Base-by-base conservation (phyloP, 352 stramenopile species). In the Pythium brassicae region DNA sequence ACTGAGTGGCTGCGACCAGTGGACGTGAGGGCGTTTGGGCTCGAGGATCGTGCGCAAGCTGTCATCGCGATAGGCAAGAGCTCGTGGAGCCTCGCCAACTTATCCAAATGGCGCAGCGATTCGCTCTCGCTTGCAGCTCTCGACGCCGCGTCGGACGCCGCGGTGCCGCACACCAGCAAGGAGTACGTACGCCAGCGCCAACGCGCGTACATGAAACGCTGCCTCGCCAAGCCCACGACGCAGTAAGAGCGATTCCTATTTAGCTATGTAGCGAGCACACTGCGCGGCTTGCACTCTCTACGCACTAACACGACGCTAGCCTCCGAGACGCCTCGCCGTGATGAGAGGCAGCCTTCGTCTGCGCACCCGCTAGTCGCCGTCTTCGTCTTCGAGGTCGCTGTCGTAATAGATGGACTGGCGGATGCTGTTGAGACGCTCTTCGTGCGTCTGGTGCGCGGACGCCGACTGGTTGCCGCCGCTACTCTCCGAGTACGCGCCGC, bases 371-470 rank as follows among this genome's bases (percentile, higher is more conserved):
- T 63, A 71, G 55, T 80, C 82, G 48, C 76, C 66, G 54, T 90
- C 80, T 39, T 93, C 83, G 46, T 91, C 78, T 46, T 86, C 78
- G 55, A 93, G 58, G 62, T 91, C 83, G 63, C 83, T 93, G 60
- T 91, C 83, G 65, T 93, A 93, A 64, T 80, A 93, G 50, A 91
- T 87, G 53, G 75, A 88, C 69, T 93, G 83, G 2, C 81, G 80
- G 57, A 92, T 93, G 59, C 71, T 86, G 58, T 78, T 90, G 45
- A 82, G 45, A 6, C 40, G 67, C 52, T 74, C 61, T 50, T 89
- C 66, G 50, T 84, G 69, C 25, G 75, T 62, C 57, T 82, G 67
- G 55, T 76, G 69, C 15, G 48, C 57, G 0, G 53, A 43, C 29
- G 55, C 50, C 2, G 75, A 59, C 44, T 84, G 74, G 14, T 59